Base-by-base conservation (phyloP, 768 basidiomycete species). In the Sarcodon aspratus region DNA sequence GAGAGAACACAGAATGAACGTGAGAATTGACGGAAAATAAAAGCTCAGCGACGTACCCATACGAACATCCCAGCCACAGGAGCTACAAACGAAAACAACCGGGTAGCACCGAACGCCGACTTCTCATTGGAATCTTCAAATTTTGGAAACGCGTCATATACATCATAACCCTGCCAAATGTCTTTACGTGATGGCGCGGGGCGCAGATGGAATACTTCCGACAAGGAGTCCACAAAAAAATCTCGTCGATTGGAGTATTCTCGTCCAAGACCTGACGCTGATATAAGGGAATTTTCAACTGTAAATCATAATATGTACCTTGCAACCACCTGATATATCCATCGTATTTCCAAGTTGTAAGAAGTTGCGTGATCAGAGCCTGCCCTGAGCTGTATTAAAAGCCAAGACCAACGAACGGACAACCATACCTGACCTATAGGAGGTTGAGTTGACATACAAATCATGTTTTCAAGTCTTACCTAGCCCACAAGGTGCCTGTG, bases 61-160 rank as follows among this genome's bases (percentile, higher is more conserved):
- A 82, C 53, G 63, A 88, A 91, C 89, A 91, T 93, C 7, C 89
- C 89, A n/a, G 82, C 73, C 1, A 75, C 74, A 0, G 88, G 87
- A 10, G 86, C 82, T 1, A 85, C 74, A 59, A 89, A 82, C 44
- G 76, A 79, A 53, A 89, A 74, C 51, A 82, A 57, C 18, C 55
- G 57, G 12, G 17, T 47, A 52, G 70, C 59, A 9, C 55, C 61
- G 47, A 45, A 45, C 17, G 61, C 54, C 17, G 52, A 54, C 65
- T 77, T 79, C 62, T 79, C 74, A 8, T 40, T 21, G 43, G 48
- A 50, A 50, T 37, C 45, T 50, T 54, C 33, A 52, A 61, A 9
- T 60, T 69, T 73, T 40, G 61, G 56, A 44, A 63, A 76, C 38
- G 67, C 79, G 53, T 62, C 63, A 65, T 72, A 79, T 48, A 71